Evolutionary conservation across 192 early-diverging fungal genomes (phyloP).

Genomic region (Tieghemiomyces parasiticus): DNA sequence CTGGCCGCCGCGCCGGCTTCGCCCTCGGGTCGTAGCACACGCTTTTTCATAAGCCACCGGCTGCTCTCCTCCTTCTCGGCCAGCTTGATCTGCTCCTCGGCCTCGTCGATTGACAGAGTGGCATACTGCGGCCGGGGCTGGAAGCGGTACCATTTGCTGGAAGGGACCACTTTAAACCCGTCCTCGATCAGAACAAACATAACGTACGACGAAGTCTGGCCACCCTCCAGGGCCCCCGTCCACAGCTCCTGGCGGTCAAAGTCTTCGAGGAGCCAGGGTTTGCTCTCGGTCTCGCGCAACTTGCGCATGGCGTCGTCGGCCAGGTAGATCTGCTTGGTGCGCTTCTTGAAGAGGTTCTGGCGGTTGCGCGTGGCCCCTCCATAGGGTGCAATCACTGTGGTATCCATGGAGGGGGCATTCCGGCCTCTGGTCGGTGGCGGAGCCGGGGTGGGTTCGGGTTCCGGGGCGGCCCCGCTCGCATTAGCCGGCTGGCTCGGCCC

Average conservation of each 20-base stretch:
- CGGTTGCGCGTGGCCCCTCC: constrained; percentile 62
- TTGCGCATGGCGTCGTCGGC: constrained; percentile 57
- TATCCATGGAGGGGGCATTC: constrained; percentile 17
- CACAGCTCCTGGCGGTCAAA: constrained; percentile 48
- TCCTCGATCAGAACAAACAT: constrained; percentile 61
- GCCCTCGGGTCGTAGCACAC: constrained; percentile 20
- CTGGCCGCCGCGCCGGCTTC: constrained; percentile 10
- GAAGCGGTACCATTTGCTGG: constrained; percentile 64
- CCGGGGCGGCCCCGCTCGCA: neutral
- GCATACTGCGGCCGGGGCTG: constrained; percentile 43
- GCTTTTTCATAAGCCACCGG: constrained; percentile 35
- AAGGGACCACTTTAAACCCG: constrained; percentile 60
- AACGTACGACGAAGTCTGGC: constrained; percentile 50
- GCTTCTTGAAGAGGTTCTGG: constrained; percentile 64
- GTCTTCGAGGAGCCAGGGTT: constrained; percentile 66
- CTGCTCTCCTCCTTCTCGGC: constrained; percentile 21
- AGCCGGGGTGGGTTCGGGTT: neutral
- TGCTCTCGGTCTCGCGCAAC: constrained; percentile 53
- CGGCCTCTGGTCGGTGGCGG: constrained; percentile 12
- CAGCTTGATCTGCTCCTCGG: constrained; percentile 47
- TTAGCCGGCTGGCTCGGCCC: neutral
- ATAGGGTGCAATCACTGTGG: constrained; percentile 51
- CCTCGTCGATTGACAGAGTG: constrained; percentile 55
- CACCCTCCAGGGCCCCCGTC: constrained; percentile 52
- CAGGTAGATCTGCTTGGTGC: constrained; percentile 61